Conservation (phyloP, 306 rosid genomes). For the Biancaea sappan region DNA sequence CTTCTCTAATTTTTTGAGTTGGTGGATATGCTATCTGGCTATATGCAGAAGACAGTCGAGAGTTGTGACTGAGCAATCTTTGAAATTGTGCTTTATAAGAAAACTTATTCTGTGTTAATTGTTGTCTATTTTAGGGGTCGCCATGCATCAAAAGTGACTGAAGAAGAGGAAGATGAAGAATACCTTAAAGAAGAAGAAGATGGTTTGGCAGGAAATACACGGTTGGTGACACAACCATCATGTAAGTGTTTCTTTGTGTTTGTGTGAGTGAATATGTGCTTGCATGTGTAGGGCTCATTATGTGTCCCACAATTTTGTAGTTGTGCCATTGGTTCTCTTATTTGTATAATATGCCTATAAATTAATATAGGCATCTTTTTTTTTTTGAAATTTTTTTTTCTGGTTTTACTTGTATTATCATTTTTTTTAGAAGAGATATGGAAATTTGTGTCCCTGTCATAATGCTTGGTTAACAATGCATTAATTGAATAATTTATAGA, state of each 20-base stretch:
- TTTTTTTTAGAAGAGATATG: background rate
- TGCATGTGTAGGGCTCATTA: background rate
- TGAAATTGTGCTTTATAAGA: constrained; percentile 1
- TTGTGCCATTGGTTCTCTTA: background rate
- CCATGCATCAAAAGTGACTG: constrained; percentile 97
- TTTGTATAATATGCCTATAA: background rate
- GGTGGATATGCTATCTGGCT: background rate
- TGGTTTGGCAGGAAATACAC: constrained; percentile 66
- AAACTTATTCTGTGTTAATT: constrained; percentile 21
- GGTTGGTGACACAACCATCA: constrained; percentile 86
- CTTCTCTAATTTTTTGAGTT: background rate
- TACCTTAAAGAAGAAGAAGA: constrained; percentile 97
- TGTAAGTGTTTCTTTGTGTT: constrained; percentile 49
- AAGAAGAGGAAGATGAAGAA: constrained; percentile 98
- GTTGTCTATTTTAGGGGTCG: constrained; percentile 72
- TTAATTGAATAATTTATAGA: constrained; percentile 12
- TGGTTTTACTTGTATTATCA: background rate
- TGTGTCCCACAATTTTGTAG: background rate
- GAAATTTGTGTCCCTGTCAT: background rate
- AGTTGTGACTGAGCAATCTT: constrained; percentile 13
- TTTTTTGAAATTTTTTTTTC: no score
- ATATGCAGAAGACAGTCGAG: background rate
- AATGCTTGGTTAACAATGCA: constrained; percentile 27
- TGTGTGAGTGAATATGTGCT: background rate
- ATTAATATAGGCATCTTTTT: background rate